Conservation (phyloP, 345 rosid species). For the Salix arbutifolia region DNA sequence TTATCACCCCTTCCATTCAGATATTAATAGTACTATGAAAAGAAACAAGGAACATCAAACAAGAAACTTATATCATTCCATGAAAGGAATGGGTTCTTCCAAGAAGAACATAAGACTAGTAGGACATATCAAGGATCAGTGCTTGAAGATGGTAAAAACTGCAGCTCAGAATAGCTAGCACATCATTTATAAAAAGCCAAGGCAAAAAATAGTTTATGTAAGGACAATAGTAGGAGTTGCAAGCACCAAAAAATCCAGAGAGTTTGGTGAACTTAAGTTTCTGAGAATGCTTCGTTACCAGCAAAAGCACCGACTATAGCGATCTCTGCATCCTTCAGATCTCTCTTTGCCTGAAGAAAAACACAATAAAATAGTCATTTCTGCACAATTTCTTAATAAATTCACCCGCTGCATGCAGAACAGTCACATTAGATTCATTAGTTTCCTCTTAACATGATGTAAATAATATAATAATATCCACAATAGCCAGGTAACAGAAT, state of each 20-base stretch:
- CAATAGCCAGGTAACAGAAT: background rate
- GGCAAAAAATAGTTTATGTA: background rate
- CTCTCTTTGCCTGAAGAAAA: slow-evolving; percentile 57
- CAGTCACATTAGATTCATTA: background rate
- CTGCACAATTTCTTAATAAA: background rate
- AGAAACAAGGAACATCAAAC: background rate
- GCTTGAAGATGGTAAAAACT: background rate
- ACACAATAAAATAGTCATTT: background rate
- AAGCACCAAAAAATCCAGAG: background rate
- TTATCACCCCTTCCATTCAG: background rate
- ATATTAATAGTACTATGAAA: background rate
- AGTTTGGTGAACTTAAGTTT: slow-evolving; percentile 25
- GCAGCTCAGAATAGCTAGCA: background rate
- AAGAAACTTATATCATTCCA: background rate
- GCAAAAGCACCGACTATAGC: slow-evolving; percentile 89
- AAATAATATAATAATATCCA: background rate
- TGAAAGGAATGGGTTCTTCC: background rate
- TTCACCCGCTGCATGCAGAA: background rate
- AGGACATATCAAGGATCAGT: too few relatives aligned
- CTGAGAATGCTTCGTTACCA: slow-evolving; percentile 38
- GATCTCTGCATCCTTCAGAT: slow-evolving; percentile 88
- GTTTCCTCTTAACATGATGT: background rate
- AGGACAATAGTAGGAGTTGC: background rate
- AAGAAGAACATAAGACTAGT: too few relatives aligned
- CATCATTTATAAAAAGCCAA: background rate